Evolutionary conservation across 257 asterid genomes (phyloP).

Genomic region (Nicotiana obtusifolia): DNA sequence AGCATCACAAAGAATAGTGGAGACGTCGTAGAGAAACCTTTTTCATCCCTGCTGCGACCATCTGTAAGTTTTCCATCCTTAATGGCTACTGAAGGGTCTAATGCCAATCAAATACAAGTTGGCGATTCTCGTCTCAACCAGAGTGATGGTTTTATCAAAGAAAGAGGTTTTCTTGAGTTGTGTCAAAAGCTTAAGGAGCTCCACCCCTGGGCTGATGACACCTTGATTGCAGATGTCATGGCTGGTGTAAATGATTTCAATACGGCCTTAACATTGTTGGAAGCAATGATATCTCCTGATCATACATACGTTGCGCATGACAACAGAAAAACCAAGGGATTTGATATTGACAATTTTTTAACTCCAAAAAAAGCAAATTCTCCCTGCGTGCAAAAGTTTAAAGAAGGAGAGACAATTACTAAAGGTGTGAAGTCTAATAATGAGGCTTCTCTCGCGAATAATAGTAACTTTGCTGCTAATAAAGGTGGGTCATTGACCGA

Average conservation of each 20-base stretch:
- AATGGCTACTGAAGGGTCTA: conserved; percentile 10
- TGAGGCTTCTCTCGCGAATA: neutral
- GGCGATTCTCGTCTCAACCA: conserved; percentile 10
- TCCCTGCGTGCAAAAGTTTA: conserved; percentile 2
- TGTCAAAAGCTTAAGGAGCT: conserved; percentile 37
- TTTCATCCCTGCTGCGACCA: conserved; percentile 44
- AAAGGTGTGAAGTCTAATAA: neutral
- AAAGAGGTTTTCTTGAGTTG: conserved; percentile 11
- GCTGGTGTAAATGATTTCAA: conserved; percentile 47
- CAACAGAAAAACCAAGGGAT: conserved; percentile 15
- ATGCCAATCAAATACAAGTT: conserved; percentile 14
- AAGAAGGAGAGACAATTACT: neutral
- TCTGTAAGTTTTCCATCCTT: conserved; percentile 33
- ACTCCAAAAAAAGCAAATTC: neutral
- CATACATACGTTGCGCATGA: neutral
- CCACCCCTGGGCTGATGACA: conserved; percentile 66
- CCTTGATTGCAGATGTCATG: conserved; percentile 71
- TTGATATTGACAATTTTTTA: neutral
- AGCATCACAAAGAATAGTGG: conserved; percentile 16
- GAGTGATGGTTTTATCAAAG: neutral
- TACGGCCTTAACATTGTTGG: conserved; percentile 45
- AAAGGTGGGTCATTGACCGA: conserved; percentile 17
- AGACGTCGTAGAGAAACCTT: conserved; percentile 39
- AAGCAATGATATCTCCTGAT: conserved; percentile 38
- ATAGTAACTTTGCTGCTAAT: conserved; percentile 10